A percentile compares a stretch with the other conserved stretches of the same genome.
phyloP scores from a whole-genome alignment of 352 stramenopile genomes.

The Pythium coloratum region DNA sequence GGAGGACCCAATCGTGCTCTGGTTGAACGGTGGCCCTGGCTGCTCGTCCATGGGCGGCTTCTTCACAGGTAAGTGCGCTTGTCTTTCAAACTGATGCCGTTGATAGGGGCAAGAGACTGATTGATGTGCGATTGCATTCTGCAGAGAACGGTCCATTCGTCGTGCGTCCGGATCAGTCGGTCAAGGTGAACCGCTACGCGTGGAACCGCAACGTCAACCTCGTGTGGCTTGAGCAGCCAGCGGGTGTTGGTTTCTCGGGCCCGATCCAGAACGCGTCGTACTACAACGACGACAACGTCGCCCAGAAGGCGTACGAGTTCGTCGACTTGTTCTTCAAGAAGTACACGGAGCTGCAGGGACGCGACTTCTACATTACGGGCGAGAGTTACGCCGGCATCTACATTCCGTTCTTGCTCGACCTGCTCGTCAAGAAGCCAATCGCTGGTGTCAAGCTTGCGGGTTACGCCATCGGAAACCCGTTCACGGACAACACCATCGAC shows the following conservation, averaged over 20 bases:
- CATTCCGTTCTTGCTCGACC: slow-evolving; percentile 83
- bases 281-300: slow-evolving; percentile 82
- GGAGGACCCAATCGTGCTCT: slow-evolving; percentile 75
- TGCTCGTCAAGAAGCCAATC: slow-evolving; percentile 67
- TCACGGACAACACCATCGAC: slow-evolving; percentile 37
- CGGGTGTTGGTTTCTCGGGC: slow-evolving; percentile 72
- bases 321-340: slow-evolving; percentile 67
- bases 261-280: slow-evolving; percentile 59
- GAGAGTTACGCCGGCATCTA: slow-evolving; percentile 90
- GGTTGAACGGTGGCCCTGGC: slow-evolving; percentile 78
- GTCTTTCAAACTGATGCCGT: no score
- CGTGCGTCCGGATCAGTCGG: slow-evolving; percentile 46
- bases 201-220: slow-evolving; percentile 82
- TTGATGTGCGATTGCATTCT: neutral
- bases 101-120: neutral
- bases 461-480: slow-evolving; percentile 75
- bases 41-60: slow-evolving; percentile 74
- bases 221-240: slow-evolving; percentile 76
- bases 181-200: slow-evolving; percentile 70
- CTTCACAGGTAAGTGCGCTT: slow-evolving; percentile 33
- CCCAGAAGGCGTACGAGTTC: slow-evolving; percentile 79
- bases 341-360: slow-evolving; percentile 66
- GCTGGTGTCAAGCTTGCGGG: slow-evolving; percentile 69
- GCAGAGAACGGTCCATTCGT: slow-evolving; percentile 81
- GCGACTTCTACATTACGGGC: slow-evolving; percentile 82